A percentile compares a stretch with the other conserved stretches of the same genome.
Evolutionary conservation across 495 filamentous ascomycete genomes (phyloP).

Genomic region (Aspergillus avenaceus): DNA sequence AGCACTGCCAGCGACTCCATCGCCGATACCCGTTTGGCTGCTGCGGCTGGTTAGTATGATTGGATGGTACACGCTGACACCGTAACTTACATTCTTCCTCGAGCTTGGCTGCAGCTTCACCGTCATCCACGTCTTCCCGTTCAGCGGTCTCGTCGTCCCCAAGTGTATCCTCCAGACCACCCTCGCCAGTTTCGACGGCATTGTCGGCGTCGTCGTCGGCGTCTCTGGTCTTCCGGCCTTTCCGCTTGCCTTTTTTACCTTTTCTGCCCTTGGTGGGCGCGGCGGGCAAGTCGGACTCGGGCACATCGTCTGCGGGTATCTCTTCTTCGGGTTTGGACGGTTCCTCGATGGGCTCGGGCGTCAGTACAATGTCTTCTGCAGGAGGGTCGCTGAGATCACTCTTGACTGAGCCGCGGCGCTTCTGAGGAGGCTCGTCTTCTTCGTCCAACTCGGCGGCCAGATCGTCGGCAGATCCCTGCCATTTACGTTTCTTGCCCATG

Average conservation of each 20-base stretch:
- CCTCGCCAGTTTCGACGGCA: conserved; percentile 20
- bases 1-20: conserved; percentile 73
- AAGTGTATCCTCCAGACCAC: conserved; percentile 35
- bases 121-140: conserved; percentile 38
- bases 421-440: conserved; percentile 41
- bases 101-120: conserved; percentile 32
- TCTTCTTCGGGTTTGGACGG: conserved; percentile 31
- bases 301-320: conserved; percentile 34
- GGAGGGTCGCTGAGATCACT: conserved; percentile 42
- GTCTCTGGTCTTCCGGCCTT: conserved; percentile 36
- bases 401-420: conserved; percentile 43
- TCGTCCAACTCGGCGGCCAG: conserved; percentile 37
- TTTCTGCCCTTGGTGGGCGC: conserved; percentile 31
- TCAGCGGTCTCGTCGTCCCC: conserved; percentile 46
- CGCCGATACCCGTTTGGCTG: conserved; percentile 72
- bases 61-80: neutral
- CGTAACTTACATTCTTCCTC: conserved; percentile 68
- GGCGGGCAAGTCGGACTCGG: conserved; percentile 32
- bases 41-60: conserved; percentile 51
- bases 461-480: conserved; percentile 37
- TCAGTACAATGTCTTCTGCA: conserved; percentile 22
- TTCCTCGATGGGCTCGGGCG: conserved; percentile 35
- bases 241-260: conserved; percentile 43
- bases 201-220: conserved; percentile 35
- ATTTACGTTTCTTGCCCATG: conserved; percentile 47